A percentile compares a stretch with the other conserved stretches of the same genome.
phyloP scores from a whole-genome alignment of 176 grass and related monocot species.

The Oryza longistaminata region DNA sequence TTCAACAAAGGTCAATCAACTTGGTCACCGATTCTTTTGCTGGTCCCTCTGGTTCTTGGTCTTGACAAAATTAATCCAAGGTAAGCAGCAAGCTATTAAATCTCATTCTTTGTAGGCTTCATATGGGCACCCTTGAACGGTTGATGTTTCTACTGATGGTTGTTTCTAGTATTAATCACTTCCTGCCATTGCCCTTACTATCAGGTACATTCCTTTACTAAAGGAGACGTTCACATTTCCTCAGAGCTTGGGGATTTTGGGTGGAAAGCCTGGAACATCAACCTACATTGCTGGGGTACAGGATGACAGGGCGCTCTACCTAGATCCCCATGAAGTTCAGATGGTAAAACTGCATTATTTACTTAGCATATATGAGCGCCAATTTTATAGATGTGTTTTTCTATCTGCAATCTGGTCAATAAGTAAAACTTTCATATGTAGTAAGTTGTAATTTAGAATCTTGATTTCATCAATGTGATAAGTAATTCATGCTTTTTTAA shows the following conservation, averaged over 20 bases:
- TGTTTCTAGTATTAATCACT: neutral
- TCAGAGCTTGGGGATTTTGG: constrained; percentile 96
- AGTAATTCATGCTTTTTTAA: neutral
- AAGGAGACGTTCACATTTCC: constrained; percentile 95
- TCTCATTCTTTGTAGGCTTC: constrained; percentile 1
- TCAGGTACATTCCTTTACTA: constrained; percentile 91
- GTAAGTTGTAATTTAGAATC: constrained; percentile 1
- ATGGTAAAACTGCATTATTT: constrained; percentile 46
- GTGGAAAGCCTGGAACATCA: constrained; percentile 92
- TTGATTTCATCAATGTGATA: neutral
- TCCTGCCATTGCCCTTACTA: constrained; percentile 16
- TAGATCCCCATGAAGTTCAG: constrained; percentile 95
- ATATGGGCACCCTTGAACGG: neutral
- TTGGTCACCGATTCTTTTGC: constrained; percentile 81
- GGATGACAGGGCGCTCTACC: constrained; percentile 86
- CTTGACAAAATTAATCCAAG: constrained; percentile 96
- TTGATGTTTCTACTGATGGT: constrained; percentile 28
- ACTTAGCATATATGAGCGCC: neutral
- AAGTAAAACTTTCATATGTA: constrained; percentile 16
- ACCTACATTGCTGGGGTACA: constrained; percentile 97
- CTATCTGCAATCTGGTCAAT: constrained; percentile 16
- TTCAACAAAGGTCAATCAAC: constrained; percentile 49
- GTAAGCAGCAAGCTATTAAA: constrained; percentile 44
- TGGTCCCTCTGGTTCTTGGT: constrained; percentile 94
- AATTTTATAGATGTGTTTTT: neutral